Conservation (phyloP, 2,329 filamentous ascomycete species). For the Pestalotiopsis sp. region DNA sequence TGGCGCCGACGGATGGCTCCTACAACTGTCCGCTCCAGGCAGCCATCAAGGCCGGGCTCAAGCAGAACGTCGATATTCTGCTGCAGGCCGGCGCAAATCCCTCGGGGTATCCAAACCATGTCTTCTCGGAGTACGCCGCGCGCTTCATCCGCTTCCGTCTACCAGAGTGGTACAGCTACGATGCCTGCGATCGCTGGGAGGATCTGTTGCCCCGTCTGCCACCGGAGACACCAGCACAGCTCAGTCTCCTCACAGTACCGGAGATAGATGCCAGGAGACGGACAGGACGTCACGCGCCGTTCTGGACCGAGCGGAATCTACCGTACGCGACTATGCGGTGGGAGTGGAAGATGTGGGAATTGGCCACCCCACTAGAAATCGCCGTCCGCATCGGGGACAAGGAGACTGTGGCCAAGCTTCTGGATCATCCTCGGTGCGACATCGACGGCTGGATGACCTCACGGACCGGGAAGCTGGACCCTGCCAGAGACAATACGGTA, state of each 20-base stretch:
- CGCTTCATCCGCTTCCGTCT: neutral
- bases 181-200: neutral
- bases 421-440: neutral
- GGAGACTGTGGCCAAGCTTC: neutral
- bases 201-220: neutral
- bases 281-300: neutral
- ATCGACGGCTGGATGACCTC: neutral
- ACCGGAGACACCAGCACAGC: neutral
- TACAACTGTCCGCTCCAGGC: neutral
- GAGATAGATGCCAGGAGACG: neutral
- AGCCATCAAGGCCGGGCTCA: neutral
- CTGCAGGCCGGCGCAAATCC: neutral
- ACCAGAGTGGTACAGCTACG: neutral
- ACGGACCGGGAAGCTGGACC: neutral
- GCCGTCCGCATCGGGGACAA: neutral
- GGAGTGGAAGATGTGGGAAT: neutral
- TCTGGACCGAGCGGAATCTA: neutral
- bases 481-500: neutral
- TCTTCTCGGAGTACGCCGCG: neutral
- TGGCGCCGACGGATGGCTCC: neutral
- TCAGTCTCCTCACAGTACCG: neutral
- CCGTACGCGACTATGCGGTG: neutral
- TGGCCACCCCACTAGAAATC: neutral
- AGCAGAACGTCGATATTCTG: neutral
- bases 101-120: neutral